phyloP scores from a whole-genome alignment of 2,329 filamentous ascomycete genomes.

The Zymoseptoria tritici region DNA sequence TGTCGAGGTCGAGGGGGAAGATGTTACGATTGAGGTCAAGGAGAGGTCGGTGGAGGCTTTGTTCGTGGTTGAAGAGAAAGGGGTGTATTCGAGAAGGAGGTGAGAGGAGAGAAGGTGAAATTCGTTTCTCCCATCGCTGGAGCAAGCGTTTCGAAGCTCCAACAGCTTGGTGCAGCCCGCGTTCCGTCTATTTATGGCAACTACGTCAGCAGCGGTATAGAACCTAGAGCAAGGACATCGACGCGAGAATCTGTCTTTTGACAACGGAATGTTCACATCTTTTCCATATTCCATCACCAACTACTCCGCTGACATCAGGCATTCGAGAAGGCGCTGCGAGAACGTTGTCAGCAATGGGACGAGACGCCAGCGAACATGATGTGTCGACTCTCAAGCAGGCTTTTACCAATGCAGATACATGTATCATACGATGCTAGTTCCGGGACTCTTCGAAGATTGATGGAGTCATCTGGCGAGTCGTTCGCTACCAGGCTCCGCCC shows the following conservation, averaged over 20 bases:
- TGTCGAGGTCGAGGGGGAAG: not conserved
- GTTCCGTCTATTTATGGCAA: not conserved
- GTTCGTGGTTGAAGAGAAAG: not conserved
- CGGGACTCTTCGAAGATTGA: not conserved
- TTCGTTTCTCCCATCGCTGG: not conserved
- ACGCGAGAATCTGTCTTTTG: not conserved
- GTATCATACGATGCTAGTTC: not conserved
- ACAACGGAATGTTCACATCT: not conserved
- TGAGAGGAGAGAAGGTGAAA: not conserved
- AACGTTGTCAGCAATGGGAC: not conserved
- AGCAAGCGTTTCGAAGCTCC: not conserved
- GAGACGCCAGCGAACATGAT: not conserved
- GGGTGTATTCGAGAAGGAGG: not conserved
- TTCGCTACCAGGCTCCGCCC: not conserved
- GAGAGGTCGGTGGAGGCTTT: not conserved
- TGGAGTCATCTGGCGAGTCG: not conserved
- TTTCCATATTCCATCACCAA: not conserved
- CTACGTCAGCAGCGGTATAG: not conserved
- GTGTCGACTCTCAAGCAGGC: not conserved
- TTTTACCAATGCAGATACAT: not conserved
- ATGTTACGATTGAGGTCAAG: not conserved
- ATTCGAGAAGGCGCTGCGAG: not conserved
- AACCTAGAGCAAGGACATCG: not conserved
- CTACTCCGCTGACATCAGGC: not conserved
- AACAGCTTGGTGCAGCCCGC: not conserved